These are phyloP conservation scores for Talaromyces wortmannii DNA, from an alignment of 495 filamentous ascomycete species.

Conservation along the genomic window DNA sequence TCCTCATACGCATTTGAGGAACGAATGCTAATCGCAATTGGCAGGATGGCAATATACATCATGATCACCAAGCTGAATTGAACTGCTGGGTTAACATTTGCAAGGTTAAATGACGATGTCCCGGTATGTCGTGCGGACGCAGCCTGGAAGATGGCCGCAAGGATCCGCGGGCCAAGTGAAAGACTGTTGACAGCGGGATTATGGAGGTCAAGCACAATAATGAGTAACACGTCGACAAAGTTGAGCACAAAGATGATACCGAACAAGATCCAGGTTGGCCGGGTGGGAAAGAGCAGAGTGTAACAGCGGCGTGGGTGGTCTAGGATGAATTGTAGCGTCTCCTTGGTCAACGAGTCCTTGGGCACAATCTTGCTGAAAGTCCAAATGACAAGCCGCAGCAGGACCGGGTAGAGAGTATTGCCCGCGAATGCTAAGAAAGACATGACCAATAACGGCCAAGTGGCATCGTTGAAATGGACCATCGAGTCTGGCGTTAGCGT, in stretches of 20 bases:
- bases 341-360: conserved; percentile 15
- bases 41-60: conserved; percentile 74
- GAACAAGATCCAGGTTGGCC: conserved; percentile 57
- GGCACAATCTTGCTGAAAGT: conserved; percentile 46
- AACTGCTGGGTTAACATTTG: conserved; percentile 50
- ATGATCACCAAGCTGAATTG: conserved; percentile 56
- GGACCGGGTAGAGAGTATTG: conserved; percentile 76
- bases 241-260: conserved; percentile 52
- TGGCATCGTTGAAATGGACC: conserved; percentile 65
- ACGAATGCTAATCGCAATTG: conserved; percentile 68
- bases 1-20: conserved; percentile 63
- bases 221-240: conserved; percentile 49
- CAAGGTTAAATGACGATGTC: conserved; percentile 48
- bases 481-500: conserved; percentile 81
- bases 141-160: conserved; percentile 55
- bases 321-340: conserved; percentile 45
- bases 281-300: conserved; percentile 53
- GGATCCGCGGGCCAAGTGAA: conserved; percentile 26
- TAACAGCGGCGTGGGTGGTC: conserved; percentile 58
- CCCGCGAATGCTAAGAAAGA: conserved; percentile 73
- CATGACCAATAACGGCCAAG: conserved; percentile 60
- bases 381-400: conserved; percentile 79
- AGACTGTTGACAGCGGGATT: conserved; percentile 21
- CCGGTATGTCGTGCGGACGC: conserved; percentile 54
- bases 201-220: conserved; percentile 48